A percentile compares a stretch with the other conserved stretches of the same genome.
phyloP scores from a whole-genome alignment of 257 asterid species.

The Jacaranda copaia region DNA sequence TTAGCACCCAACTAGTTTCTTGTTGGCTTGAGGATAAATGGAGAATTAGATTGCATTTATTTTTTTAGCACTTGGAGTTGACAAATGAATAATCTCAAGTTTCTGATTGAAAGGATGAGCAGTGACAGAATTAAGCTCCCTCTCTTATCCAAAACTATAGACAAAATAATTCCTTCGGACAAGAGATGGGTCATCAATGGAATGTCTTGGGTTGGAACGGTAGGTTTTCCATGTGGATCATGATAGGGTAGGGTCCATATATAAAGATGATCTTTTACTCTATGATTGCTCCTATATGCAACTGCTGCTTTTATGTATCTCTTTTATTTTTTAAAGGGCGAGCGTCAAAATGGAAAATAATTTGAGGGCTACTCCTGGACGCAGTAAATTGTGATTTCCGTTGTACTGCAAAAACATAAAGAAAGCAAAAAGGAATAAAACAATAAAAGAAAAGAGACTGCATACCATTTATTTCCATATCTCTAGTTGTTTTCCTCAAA shows the following conservation, averaged over 20 bases:
- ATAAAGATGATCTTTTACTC: slow-evolving; percentile 49
- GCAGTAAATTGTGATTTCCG: slow-evolving; percentile 24
- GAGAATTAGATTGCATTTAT: slow-evolving; percentile 28
- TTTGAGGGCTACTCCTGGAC: slow-evolving; percentile 26
- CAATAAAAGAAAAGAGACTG: slow-evolving; percentile 20
- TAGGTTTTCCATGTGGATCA: slow-evolving; percentile 69
- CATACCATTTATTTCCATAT: slow-evolving; percentile 72
- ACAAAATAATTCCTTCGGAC: slow-evolving; percentile 56
- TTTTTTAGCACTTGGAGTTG: slow-evolving; percentile 35
- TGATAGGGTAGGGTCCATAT: slow-evolving; percentile 72
- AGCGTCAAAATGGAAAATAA: slow-evolving; percentile 28
- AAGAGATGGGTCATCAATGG: slow-evolving; percentile 54
- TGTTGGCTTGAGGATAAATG: slow-evolving; percentile 32
- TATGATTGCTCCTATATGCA: slow-evolving; percentile 44
- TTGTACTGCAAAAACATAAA: slow-evolving; percentile 27
- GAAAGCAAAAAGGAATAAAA: slow-evolving; percentile 24
- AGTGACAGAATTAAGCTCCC: slow-evolving; percentile 35
- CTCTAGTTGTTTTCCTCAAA: slow-evolving; percentile 65
- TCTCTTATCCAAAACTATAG: slow-evolving; percentile 52
- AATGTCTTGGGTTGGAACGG: slow-evolving; percentile 60
- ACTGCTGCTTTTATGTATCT: slow-evolving; percentile 38
- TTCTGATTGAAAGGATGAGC: slow-evolving; percentile 37
- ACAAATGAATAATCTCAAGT: slow-evolving; percentile 38
- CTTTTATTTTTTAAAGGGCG: slow-evolving; percentile 34
- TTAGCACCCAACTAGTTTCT: neutral